Evolutionary conservation across 2,329 filamentous ascomycete species (phyloP).

Genomic region (Sclerotinia minor): DNA sequence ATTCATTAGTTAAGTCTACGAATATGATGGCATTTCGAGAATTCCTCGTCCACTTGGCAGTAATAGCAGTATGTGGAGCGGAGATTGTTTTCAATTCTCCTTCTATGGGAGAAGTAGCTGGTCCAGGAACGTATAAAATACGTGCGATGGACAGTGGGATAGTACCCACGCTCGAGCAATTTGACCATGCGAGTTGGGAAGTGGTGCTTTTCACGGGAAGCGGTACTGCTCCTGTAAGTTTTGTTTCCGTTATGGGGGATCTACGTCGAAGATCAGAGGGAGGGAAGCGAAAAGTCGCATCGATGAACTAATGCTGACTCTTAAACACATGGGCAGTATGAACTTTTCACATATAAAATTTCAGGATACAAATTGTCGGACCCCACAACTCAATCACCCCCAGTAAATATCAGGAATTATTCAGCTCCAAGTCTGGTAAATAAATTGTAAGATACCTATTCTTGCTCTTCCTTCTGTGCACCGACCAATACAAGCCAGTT

Average conservation of each 20-base stretch:
- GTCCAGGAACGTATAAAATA: slow-evolving; percentile 3
- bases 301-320: neutral
- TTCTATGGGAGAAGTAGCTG: slow-evolving; percentile 17
- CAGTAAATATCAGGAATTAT: neutral
- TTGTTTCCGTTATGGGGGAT: neutral
- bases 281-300: neutral
- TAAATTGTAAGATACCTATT: slow-evolving; percentile 17
- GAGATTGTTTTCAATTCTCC: slow-evolving; percentile 14
- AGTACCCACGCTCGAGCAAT: slow-evolving; percentile 17
- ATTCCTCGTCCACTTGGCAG: neutral
- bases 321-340: neutral
- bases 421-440: neutral
- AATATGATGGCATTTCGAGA: neutral
- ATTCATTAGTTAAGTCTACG: neutral
- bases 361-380: slow-evolving; percentile 5
- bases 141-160: slow-evolving; percentile 10
- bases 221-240: slow-evolving; percentile 19
- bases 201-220: slow-evolving; percentile 20
- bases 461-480: neutral
- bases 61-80: slow-evolving; percentile 13
- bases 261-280: neutral
- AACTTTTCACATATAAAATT: neutral
- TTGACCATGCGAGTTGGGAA: slow-evolving; percentile 13
- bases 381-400: slow-evolving; percentile 16
- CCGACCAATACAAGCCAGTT: slow-evolving; percentile 1